phyloP scores from a whole-genome alignment of 108 stramenopile species.

The Nannochloropsis salina region DNA sequence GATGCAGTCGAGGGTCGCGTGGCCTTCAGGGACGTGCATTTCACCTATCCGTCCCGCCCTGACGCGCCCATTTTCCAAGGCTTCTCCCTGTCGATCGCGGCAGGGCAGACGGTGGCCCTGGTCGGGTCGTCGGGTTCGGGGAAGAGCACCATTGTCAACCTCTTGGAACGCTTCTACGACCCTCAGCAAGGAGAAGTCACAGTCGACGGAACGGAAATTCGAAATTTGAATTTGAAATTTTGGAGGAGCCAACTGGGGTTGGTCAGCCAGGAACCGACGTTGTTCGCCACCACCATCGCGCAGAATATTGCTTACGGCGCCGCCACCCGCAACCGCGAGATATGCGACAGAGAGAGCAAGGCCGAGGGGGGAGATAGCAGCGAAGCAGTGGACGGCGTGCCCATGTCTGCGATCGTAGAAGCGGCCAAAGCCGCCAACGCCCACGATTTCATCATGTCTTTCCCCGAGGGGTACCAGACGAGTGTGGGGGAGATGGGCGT shows the following conservation, averaged over 20 bases:
- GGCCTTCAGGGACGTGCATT: slow-evolving; percentile 50
- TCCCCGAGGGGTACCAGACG: slow-evolving; percentile 59
- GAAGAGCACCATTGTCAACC: slow-evolving; percentile 75
- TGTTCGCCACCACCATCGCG: slow-evolving; percentile 72
- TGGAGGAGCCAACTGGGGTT: slow-evolving; percentile 74
- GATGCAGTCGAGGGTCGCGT: slow-evolving; percentile 40
- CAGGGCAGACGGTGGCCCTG: slow-evolving; percentile 81
- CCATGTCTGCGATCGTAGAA: neutral
- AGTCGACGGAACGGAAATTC: slow-evolving; percentile 71
- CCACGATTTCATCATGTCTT: slow-evolving; percentile 23
- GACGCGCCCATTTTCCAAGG: slow-evolving; percentile 48
- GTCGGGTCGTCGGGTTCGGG: slow-evolving; percentile 61
- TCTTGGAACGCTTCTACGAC: slow-evolving; percentile 88
- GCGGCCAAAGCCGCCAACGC: neutral
- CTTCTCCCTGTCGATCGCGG: slow-evolving; percentile 66
- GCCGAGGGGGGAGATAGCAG: neutral
- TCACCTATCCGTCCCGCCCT: slow-evolving; percentile 58
- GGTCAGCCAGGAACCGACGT: slow-evolving; percentile 81
- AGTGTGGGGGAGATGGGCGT: slow-evolving; percentile 66
- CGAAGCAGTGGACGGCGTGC: neutral
- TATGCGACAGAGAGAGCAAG: neutral
- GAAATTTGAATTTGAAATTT: slow-evolving; percentile 62
- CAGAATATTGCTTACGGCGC: slow-evolving; percentile 75
- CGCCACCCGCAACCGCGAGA: neutral
- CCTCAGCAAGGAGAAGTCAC: slow-evolving; percentile 66